These are phyloP conservation scores for Xylaria sp. DNA, from an alignment of 2,329 filamentous ascomycete genomes.

Conservation along the genomic window DNA sequence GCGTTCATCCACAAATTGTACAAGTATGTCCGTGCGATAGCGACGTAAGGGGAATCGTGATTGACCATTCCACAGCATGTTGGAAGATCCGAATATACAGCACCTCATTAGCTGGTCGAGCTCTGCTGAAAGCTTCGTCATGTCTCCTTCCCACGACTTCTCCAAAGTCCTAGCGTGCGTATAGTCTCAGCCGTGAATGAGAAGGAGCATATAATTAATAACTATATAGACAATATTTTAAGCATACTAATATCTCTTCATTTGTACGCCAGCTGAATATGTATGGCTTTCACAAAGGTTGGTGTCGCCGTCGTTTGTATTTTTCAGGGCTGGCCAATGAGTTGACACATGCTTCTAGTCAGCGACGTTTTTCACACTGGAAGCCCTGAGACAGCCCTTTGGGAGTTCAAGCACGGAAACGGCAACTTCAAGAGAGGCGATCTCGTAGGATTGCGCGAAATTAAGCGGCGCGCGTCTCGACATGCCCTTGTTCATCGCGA, in stretches of 20 bases:
- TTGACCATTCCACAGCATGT: slow-evolving; percentile 73
- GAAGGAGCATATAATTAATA: slow-evolving; percentile 39
- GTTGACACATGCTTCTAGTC: slow-evolving; percentile 64
- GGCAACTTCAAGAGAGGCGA: slow-evolving; percentile 97
- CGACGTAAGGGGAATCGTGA: neutral
- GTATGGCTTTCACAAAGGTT: slow-evolving; percentile 99
- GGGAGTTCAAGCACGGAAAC: slow-evolving; percentile 99
- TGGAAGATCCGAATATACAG: slow-evolving; percentile 91
- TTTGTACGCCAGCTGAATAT: slow-evolving; percentile 98
- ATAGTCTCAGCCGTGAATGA: slow-evolving; percentile 1
- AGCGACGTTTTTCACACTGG: slow-evolving; percentile 98
- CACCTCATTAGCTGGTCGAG: slow-evolving; percentile 97
- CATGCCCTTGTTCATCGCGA: slow-evolving; percentile 94
- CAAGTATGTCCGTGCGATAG: slow-evolving; percentile 70
- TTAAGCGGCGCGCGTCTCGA: slow-evolving; percentile 91
- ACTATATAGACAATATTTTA: slow-evolving; percentile 87
- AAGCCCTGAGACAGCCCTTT: slow-evolving; percentile 90
- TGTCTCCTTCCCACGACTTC: slow-evolving; percentile 97
- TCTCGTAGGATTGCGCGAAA: slow-evolving; percentile 88
- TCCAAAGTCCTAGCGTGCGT: slow-evolving; percentile 94
- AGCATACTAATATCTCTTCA: slow-evolving; percentile 98
- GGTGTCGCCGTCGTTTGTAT: slow-evolving; percentile 30
- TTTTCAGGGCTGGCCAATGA: slow-evolving; percentile 25
- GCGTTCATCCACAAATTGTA: slow-evolving; percentile 99
- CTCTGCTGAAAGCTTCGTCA: slow-evolving; percentile 96